phyloP scores from a whole-genome alignment of 257 asterid genomes.

The Voacanga thouarsii region DNA sequence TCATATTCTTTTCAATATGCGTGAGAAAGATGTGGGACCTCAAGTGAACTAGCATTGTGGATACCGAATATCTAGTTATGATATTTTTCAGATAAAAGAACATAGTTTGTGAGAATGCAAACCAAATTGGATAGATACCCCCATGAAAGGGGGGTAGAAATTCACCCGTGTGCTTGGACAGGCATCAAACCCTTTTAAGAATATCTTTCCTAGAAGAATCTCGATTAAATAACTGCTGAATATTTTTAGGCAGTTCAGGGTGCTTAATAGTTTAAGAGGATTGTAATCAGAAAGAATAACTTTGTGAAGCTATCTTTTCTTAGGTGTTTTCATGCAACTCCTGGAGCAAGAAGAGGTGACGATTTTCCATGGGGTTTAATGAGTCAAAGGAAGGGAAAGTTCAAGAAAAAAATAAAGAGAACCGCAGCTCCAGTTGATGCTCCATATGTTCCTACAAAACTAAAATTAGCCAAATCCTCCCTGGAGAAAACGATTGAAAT shows the following conservation, averaged over 20 bases:
- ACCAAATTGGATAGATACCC: not conserved
- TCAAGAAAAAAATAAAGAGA: slow-evolving; percentile 60
- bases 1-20: too few species aligned
- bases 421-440: slow-evolving; percentile 55
- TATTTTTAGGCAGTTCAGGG: not conserved
- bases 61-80: too few species aligned
- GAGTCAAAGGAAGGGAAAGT: slow-evolving; percentile 59
- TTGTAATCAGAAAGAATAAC: not conserved
- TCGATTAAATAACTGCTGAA: not conserved
- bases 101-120: not conserved
- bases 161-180: not conserved
- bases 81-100: too few species aligned
- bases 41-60: too few species aligned
- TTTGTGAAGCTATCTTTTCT: slow-evolving; percentile 10
- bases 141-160: not conserved
- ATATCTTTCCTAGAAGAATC: not conserved
- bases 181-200: not conserved
- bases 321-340: slow-evolving; percentile 76
- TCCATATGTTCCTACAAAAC: slow-evolving; percentile 78
- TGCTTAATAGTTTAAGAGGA: not conserved
- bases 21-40: too few species aligned
- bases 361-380: slow-evolving; percentile 47
- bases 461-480: slow-evolving; percentile 44
- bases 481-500: slow-evolving; percentile 71
- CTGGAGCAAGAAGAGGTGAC: slow-evolving; percentile 39